Conservation (phyloP, 768 basidiomycete genomes). For the Chalciporus chontae region DNA sequence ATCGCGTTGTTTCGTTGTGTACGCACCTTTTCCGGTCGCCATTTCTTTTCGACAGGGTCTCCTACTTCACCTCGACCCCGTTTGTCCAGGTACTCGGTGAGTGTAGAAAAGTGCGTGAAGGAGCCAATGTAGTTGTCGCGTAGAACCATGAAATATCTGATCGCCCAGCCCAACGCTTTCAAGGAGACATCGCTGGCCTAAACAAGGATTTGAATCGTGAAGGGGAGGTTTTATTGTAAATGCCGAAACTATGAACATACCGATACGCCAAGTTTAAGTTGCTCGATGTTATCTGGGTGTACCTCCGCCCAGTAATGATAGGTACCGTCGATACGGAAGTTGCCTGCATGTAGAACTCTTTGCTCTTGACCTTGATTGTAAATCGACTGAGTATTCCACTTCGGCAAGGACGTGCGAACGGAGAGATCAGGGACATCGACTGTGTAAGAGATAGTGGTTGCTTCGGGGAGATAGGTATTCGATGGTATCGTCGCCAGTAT, state of each 20-base stretch:
- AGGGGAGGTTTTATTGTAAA: neutral
- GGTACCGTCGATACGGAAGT: constrained; percentile 58
- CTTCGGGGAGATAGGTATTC: constrained; percentile 68
- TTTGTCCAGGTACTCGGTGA: constrained; percentile 80
- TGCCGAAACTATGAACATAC: constrained; percentile 35
- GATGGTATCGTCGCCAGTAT: constrained; percentile 58
- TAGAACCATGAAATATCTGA: constrained; percentile 83
- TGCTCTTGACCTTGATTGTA: constrained; percentile 59
- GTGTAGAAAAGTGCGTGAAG: constrained; percentile 90
- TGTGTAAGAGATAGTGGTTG: constrained; percentile 61
- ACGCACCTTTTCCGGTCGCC: constrained; percentile 72
- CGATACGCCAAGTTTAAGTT: constrained; percentile 61
- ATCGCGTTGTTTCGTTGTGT: neutral
- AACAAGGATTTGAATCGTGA: constrained; percentile 1
- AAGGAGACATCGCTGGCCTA: constrained; percentile 56
- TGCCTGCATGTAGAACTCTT: constrained; percentile 57
- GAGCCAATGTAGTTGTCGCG: constrained; percentile 93
- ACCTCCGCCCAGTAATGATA: constrained; percentile 73
- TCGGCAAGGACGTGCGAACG: constrained; percentile 67
- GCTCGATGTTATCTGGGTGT: constrained; percentile 70
- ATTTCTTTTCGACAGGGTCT: constrained; percentile 78
- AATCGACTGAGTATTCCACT: constrained; percentile 84
- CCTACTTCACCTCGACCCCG: constrained; percentile 59
- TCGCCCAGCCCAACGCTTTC: constrained; percentile 81
- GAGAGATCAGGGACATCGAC: constrained; percentile 56